These are phyloP conservation scores for Zoysia japonica DNA, from an alignment of 176 grass and related monocot genomes.

Conservation along the genomic window DNA sequence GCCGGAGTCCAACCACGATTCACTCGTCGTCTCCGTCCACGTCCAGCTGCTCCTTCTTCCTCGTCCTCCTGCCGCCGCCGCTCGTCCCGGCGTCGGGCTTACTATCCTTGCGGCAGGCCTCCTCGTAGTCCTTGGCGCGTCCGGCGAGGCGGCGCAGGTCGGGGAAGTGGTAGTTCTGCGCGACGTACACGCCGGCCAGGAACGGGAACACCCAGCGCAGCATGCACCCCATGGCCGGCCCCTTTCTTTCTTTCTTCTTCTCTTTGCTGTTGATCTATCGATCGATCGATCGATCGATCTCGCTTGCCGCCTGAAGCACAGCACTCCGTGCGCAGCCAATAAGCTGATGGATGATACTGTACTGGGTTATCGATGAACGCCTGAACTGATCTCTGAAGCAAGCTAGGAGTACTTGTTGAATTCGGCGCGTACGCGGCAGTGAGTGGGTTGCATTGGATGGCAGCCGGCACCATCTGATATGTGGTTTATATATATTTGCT, in stretches of 20 bases:
- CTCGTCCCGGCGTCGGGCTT: slow-evolving; percentile 30
- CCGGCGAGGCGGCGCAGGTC: slow-evolving; percentile 44
- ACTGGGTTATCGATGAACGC: no score
- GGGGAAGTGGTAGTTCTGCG: slow-evolving; percentile 72
- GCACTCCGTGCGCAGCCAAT: no score
- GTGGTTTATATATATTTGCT: no score
- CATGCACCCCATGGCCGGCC: not conserved
- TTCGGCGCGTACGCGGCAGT: no score
- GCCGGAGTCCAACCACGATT: not conserved
- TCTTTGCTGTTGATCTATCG: not conserved
- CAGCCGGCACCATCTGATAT: no score
- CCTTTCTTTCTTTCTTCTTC: not conserved
- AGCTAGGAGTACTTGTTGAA: no score
- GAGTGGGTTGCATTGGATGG: no score
- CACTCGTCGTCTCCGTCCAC: slow-evolving; percentile 9
- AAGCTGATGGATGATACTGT: no score
- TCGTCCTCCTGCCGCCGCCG: not conserved
- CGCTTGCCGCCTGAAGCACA: no score
- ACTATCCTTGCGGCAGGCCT: slow-evolving; percentile 55
- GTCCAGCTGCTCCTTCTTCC: not conserved
- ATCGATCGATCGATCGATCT: not conserved
- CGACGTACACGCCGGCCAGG: slow-evolving; percentile 55
- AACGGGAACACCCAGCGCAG: slow-evolving; percentile 52
- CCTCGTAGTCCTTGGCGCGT: slow-evolving; percentile 52
- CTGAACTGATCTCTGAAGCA: no score